Conservation (phyloP, 257 asterid genomes). For the Asclepias syriaca region DNA sequence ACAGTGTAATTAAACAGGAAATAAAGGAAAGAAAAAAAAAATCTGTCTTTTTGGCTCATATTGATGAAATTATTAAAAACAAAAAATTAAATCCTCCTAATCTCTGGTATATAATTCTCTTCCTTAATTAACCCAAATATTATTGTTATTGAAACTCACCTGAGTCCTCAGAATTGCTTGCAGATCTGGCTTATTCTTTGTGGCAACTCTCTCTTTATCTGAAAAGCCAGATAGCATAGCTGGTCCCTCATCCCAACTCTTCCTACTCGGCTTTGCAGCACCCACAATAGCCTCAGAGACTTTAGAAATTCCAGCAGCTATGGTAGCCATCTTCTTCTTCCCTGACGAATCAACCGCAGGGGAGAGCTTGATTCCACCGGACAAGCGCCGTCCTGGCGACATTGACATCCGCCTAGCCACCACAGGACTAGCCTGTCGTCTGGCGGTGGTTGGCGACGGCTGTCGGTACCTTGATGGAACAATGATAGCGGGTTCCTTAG, state of each 20-base stretch:
- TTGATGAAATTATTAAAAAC: not conserved
- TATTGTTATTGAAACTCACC: conserved; percentile 30
- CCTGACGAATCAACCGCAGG: conserved; percentile 66
- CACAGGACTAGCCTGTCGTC: conserved; percentile 75
- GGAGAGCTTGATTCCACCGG: conserved; percentile 64
- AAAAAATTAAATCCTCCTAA: not conserved
- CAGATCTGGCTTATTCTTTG: conserved; percentile 53
- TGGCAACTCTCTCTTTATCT: conserved; percentile 44
- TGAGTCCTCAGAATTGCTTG: conserved; percentile 94
- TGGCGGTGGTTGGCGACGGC: conserved; percentile 69
- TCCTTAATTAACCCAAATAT: not conserved
- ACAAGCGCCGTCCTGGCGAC: conserved; percentile 77
- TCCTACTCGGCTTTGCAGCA: conserved; percentile 54
- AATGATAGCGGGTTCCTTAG: conserved; percentile 74
- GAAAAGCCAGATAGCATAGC: conserved; percentile 39
- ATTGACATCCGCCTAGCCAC: conserved; percentile 73
- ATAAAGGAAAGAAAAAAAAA: not conserved
- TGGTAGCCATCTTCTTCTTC: conserved; percentile 64
- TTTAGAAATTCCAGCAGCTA: conserved; percentile 70
- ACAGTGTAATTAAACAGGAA: not conserved
- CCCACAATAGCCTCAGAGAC: conserved; percentile 68
- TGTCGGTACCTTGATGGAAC: conserved; percentile 94
- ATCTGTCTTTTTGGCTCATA: not conserved
- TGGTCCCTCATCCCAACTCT: conserved; percentile 84
- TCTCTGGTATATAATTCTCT: not conserved